phyloP scores from a whole-genome alignment of 768 basidiomycete species.

The Lactifluus pinguis region DNA sequence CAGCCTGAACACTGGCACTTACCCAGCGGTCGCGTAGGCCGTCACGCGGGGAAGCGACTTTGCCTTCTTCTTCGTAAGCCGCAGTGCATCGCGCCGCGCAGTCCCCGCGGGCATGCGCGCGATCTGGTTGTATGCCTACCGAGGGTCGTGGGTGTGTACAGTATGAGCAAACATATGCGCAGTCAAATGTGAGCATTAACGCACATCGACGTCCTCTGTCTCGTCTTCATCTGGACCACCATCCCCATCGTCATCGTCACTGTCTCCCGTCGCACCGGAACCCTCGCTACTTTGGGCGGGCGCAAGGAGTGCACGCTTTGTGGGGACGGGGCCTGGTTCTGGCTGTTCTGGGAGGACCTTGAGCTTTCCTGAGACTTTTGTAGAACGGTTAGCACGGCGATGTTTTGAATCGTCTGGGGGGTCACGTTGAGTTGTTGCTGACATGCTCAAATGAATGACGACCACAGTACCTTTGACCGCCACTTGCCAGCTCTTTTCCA shows the following conservation, averaged over 20 bases:
- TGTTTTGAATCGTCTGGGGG: conserved; percentile 39
- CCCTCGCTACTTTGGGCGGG: conserved; percentile 25
- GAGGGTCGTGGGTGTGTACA: not conserved
- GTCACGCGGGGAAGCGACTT: conserved; percentile 90
- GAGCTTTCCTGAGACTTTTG: conserved; percentile 76
- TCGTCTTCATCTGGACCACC: conserved; percentile 63
- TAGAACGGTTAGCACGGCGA: conserved; percentile 69
- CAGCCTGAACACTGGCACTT: conserved; percentile 20
- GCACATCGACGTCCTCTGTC: conserved; percentile 52
- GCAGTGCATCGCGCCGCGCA: conserved; percentile 82
- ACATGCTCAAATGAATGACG: not conserved
- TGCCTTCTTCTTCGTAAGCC: conserved; percentile 89
- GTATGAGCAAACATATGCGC: not conserved
- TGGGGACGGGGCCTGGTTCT: conserved; percentile 32
- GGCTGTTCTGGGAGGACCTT: conserved; percentile 85
- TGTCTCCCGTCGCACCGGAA: conserved; percentile 25
- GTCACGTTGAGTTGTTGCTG: not conserved
- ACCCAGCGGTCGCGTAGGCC: conserved; percentile 92
- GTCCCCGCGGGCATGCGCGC: conserved; percentile 91
- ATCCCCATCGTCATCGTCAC: conserved; percentile 44
- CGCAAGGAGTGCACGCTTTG: conserved; percentile 18
- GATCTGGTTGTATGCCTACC: conserved; percentile 87
- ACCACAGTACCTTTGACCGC: not conserved
- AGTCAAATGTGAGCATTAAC: conserved; percentile 16
- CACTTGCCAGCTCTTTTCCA: not conserved